Base-by-base conservation (phyloP, 192 early-diverging fungal species). In the Coemansia umbellata region DNA sequence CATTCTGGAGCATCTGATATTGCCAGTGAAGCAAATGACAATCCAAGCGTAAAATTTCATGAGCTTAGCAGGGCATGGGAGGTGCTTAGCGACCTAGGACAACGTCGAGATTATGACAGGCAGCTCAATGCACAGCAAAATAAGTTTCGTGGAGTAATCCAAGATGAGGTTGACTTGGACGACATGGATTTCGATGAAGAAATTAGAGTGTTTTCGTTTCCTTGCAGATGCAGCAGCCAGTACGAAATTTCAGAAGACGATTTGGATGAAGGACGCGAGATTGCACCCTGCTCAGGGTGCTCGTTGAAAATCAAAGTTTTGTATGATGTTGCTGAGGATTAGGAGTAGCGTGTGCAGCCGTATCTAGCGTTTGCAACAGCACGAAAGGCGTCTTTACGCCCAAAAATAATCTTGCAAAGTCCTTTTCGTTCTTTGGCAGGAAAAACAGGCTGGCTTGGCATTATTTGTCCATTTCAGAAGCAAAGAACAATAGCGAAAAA, bases 91-190 rank as follows among this genome's bases (percentile, higher is more conserved):
- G 55, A 70, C 36, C 13, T 31, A 9, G 37, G 19, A 19, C 49
- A 42, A 36, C 74, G 74, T 15, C 41, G 24, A 45, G 59, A 53
- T 1, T 70, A 77, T 35, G 74, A 77, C 39, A 35, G n/a, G 33
- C 31, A 17, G 37, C 49, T 27, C 27, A 53, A 14, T 10, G 35
- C 54, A 0, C 24, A 22, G 14, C 49, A 55, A 24, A 61, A 37
- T 33, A 53, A 47, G 4, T 18, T 21, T 22, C 67, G 62, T 10
- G 84, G 80, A 11, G 80, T 82, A 3, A 82, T 90, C 30, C 81
- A 87, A 52, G 84, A 79, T 30, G 87, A 89, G 26, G 74, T 92
- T 19, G 88, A 90, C 65, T 53, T 92, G 50, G 90, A 92, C 52
- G 87, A 89, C 21, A 90, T 92, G 90, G 84, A 84, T 2, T 88